phyloP scores from a whole-genome alignment of 192 early-diverging fungal genomes.

The Spinellus fusiger region DNA sequence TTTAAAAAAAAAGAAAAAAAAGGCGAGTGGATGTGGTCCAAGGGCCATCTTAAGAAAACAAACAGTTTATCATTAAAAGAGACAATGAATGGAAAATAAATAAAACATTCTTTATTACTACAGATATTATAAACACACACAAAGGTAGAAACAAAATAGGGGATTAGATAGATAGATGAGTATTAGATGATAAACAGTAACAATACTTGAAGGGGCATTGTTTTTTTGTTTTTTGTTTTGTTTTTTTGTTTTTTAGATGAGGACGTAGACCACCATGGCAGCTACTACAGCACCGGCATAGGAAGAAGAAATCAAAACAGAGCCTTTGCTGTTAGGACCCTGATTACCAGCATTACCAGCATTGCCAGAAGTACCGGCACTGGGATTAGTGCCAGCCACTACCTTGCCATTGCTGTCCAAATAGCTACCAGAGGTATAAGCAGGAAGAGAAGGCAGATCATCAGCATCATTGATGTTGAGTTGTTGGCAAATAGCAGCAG shows the following conservation, averaged over 20 bases:
- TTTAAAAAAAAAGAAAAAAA: slow-evolving; percentile 1
- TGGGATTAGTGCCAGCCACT: background rate
- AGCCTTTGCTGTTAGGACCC: background rate
- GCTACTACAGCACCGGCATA: background rate
- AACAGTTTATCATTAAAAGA: too few species aligned
- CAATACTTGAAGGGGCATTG: background rate
- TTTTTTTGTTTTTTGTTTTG: background rate
- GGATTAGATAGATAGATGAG: background rate
- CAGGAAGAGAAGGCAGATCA: slow-evolving; percentile 24
- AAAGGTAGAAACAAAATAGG: background rate
- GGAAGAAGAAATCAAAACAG: background rate
- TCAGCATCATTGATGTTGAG: slow-evolving; percentile 26
- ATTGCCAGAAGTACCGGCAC: background rate
- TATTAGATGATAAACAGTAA: background rate
- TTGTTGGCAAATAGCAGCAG: slow-evolving; percentile 10
- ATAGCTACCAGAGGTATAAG: slow-evolving; percentile 14
- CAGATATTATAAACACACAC: background rate
- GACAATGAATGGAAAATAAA: too few species aligned
- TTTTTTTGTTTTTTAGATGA: slow-evolving; percentile 1
- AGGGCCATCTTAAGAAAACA: too few species aligned
- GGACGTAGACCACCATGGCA: background rate
- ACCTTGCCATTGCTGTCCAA: slow-evolving; percentile 14
- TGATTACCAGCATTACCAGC: background rate
- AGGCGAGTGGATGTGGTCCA: too few species aligned
- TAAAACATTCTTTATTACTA: too few species aligned